Conservation (phyloP, 768 basidiomycete genomes). For the Trametes meyenii region DNA sequence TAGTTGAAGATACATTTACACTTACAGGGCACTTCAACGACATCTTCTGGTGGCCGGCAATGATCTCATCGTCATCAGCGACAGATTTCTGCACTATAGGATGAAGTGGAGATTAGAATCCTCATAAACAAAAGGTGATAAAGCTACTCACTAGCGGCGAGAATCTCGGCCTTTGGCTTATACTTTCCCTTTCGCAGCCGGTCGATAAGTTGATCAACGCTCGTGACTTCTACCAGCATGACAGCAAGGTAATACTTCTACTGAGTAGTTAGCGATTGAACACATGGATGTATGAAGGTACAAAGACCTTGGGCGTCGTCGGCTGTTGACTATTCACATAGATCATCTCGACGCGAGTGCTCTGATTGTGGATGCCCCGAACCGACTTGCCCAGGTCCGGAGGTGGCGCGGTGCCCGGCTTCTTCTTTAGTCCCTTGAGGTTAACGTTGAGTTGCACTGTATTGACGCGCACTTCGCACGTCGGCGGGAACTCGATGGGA, state of each 20-base stretch:
- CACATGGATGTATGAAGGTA: background rate
- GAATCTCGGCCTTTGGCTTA: slow-evolving; percentile 62
- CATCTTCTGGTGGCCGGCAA: slow-evolving; percentile 88
- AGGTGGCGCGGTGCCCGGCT: slow-evolving; percentile 91
- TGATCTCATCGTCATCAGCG: slow-evolving; percentile 82
- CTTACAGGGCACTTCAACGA: slow-evolving; percentile 92
- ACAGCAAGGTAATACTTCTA: slow-evolving; percentile 89
- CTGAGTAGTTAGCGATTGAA: background rate
- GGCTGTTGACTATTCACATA: slow-evolving; percentile 90
- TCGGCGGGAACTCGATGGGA: slow-evolving; percentile 88
- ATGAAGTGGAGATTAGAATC: background rate
- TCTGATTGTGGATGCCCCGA: slow-evolving; percentile 45
- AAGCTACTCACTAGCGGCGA: slow-evolving; percentile 58
- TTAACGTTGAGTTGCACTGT: slow-evolving; percentile 67
- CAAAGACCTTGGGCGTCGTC: slow-evolving; percentile 65
- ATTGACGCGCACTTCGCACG: slow-evolving; percentile 91
- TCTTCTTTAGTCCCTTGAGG: slow-evolving; percentile 92
- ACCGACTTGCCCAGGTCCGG: slow-evolving; percentile 60
- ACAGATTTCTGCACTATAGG: slow-evolving; percentile 58
- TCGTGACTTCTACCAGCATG: slow-evolving; percentile 80
- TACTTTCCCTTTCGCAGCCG: slow-evolving; percentile 70
- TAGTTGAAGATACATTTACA: slow-evolving; percentile 5
- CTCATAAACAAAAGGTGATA: background rate
- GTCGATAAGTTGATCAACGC: slow-evolving; percentile 69
- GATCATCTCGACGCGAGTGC: slow-evolving; percentile 82